Evolutionary conservation across 2,329 filamentous ascomycete genomes (phyloP), one percentile per base, ranked within the genome.

Genomic region (Pseudogymnoascus sp.): DNA sequence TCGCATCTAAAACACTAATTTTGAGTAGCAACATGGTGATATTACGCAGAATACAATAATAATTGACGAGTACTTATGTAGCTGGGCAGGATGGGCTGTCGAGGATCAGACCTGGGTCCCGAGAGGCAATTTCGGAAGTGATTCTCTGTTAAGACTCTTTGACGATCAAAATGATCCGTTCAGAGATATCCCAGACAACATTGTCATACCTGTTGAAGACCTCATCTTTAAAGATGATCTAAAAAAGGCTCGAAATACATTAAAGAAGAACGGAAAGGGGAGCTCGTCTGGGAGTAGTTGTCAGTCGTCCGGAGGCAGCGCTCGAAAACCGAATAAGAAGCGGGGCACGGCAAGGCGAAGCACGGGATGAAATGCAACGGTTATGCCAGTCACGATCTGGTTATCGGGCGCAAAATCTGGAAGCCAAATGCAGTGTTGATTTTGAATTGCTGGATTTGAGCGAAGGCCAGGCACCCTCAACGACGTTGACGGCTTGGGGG

Each of bases 21-120:
- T 59, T 8, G 6, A 35, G 52, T 33, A 62, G 38, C 19, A 62
- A 60, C 30, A 28, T 30, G 22, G 60, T 14, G 25, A 16, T 25
- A 35, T 62, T 36, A 14, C 22, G 11, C 33, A 3, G 7, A 25
- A 61, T 22, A 38, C 55, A 19, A 11, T 30, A 9, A n/a, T 33
- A 8, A 22, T 62, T 22, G 38, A 33, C 5, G 62, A 63, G 22
- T 63, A 62, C 25, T 36, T 62, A 9, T 41, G 62, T 19, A 61
- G 62, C 14, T 63, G 60, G 59, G 60, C 62, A 9, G 62, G 62
- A 6, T 62, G 60, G 38, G 35, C 62, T 5, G 33, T 23, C 11
- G 62, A 63, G 16, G 60, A 45, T 5, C 36, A 55, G 4, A 36
- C 59, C 14, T 63, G 62, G 62, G 36, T 30, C 14, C 30, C 61